Evolutionary conservation across 805 yeast genomes (phyloP).

Genomic region (Candida boleticola): DNA sequence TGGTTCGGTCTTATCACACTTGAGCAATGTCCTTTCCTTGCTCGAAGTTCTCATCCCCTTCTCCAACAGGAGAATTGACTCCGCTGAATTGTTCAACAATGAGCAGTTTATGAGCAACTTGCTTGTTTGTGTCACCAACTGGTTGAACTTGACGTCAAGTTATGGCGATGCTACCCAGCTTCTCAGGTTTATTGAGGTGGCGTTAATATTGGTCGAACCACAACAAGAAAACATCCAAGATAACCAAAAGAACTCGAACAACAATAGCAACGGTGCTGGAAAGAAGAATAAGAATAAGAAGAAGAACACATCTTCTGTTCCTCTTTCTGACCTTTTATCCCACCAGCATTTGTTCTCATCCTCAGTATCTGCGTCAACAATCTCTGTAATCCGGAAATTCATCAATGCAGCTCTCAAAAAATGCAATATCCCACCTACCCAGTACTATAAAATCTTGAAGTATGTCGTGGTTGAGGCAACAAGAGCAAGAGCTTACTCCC

Average conservation of each 20-base stretch:
- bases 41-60: slow-evolving; percentile 63
- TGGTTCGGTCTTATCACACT: slow-evolving; percentile 45
- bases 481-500: slow-evolving; percentile 21
- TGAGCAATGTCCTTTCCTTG: slow-evolving; percentile 48
- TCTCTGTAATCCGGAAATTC: slow-evolving; percentile 40
- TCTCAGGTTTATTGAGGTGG: slow-evolving; percentile 56
- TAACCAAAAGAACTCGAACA: not conserved
- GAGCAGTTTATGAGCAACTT: slow-evolving; percentile 42
- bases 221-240: slow-evolving; percentile 12
- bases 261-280: slow-evolving; percentile 2
- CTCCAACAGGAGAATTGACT: slow-evolving; percentile 29
- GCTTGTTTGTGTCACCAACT: slow-evolving; percentile 23
- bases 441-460: slow-evolving; percentile 54
- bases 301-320: slow-evolving; percentile 41
- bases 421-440: slow-evolving; percentile 57
- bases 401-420: slow-evolving; percentile 47
- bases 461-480: slow-evolving; percentile 36
- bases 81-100: slow-evolving; percentile 30
- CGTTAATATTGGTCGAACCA: slow-evolving; percentile 43
- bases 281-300: slow-evolving; percentile 39
- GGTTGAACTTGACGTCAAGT: slow-evolving; percentile 34
- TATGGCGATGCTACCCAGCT: slow-evolving; percentile 51
- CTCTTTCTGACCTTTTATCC: slow-evolving; percentile 67
- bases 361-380: slow-evolving; percentile 38
- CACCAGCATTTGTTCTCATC: slow-evolving; percentile 56